Percentiles rank a stretch among this genome's conserved stretches.
Evolutionary conservation across 306 rosid species (phyloP).

Genomic region (Vigna unguiculata): DNA sequence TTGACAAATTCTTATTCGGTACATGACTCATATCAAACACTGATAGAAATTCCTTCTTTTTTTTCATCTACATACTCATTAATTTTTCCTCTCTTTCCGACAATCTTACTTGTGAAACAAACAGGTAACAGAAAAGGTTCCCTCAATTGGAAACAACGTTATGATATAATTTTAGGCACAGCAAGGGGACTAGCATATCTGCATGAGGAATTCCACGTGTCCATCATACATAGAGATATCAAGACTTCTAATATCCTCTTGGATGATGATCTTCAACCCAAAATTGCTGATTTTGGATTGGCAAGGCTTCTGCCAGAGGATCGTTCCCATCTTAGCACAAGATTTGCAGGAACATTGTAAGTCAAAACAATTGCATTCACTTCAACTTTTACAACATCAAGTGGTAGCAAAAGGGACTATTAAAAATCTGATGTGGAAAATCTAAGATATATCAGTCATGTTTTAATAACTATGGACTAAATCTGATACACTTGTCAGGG

Average conservation of each 20-base stretch:
- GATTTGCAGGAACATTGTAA: conserved; percentile 82
- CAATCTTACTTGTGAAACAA: conserved; percentile 3
- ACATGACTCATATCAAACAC: conserved; percentile 11
- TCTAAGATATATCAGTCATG: not conserved
- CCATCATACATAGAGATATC: conserved; percentile 63
- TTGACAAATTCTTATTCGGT: conserved; percentile 75
- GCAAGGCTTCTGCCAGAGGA: conserved; percentile 64
- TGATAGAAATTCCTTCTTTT: not conserved
- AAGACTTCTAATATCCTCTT: conserved; percentile 70
- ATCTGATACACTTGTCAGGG: conserved; percentile 47
- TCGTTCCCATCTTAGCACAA: conserved; percentile 68
- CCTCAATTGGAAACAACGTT: conserved; percentile 67
- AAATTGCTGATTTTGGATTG: conserved; percentile 76
- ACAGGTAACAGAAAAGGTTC: conserved; percentile 60
- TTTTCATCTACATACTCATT: not conserved
- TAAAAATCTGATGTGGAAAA: not conserved
- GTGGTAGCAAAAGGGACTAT: not conserved
- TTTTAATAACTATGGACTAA: not conserved
- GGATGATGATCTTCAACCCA: conserved; percentile 61
- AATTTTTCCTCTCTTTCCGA: not conserved
- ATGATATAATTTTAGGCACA: conserved; percentile 61
- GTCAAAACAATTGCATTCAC: conserved; percentile 33
- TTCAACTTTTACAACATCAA: not conserved
- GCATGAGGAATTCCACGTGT: conserved; percentile 67
- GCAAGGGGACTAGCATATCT: conserved; percentile 73